A percentile compares a stretch with the other conserved stretches of the same genome.
These are phyloP conservation scores for Crataegus laevigata DNA, from an alignment of 306 rosid genomes.

Conservation along the genomic window DNA sequence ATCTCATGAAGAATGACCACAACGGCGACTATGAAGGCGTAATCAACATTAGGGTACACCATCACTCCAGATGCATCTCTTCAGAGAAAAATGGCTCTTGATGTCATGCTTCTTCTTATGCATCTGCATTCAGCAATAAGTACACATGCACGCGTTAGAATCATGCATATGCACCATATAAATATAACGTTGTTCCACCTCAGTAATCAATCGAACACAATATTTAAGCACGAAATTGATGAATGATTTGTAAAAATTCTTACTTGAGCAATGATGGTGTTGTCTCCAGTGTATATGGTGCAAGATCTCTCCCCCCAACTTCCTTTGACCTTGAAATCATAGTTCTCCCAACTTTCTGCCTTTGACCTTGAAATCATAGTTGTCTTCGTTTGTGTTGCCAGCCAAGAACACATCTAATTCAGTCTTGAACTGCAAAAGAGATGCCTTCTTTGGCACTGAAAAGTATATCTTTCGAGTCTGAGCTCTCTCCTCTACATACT, in stretches of 20 bases:
- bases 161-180: too few species aligned
- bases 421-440: conserved; percentile 17
- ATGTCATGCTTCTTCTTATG: conserved; percentile 31
- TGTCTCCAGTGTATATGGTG: conserved; percentile 19
- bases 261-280: conserved; percentile 26
- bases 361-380: conserved; percentile 32
- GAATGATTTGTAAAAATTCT: too few species aligned
- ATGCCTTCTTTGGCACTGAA: conserved; percentile 30
- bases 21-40: conserved; percentile 36
- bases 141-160: too few species aligned
- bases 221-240: too few species aligned
- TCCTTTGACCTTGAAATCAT: conserved; percentile 35
- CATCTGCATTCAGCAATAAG: conserved; percentile 31
- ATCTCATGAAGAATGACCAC: conserved; percentile 38
- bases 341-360: conserved; percentile 46
- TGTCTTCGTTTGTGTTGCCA: conserved; percentile 12
- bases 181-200: too few species aligned
- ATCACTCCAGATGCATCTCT: conserved; percentile 36
- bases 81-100: conserved; percentile 23
- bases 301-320: conserved; percentile 37
- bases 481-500: conserved; percentile 36
- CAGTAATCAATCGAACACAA: too few species aligned
- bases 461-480: conserved; percentile 24
- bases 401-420: conserved; percentile 35
- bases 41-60: conserved; percentile 36